phyloP scores from a whole-genome alignment of 2,329 filamentous ascomycete genomes.

The Aspergillus hortae region DNA sequence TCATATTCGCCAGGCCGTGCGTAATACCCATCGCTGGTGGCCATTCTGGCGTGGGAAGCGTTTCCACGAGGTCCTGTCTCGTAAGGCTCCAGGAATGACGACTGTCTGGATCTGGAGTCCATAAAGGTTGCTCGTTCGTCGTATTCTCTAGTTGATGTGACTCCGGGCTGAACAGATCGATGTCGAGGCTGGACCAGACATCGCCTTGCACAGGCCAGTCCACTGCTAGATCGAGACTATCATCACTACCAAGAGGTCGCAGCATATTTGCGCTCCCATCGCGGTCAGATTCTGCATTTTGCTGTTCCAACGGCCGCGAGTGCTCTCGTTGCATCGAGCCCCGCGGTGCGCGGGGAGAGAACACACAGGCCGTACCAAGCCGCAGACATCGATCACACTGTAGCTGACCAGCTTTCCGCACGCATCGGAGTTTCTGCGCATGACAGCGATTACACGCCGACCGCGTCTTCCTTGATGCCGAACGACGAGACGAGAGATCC shows the following conservation, averaged over 20 bases:
- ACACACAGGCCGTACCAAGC: not conserved
- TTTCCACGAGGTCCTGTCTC: not conserved
- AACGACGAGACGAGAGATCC: not conserved
- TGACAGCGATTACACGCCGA: conserved; percentile 1
- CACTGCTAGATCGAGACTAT: not conserved
- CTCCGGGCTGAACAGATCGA: not conserved
- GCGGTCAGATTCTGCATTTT: not conserved
- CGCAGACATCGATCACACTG: not conserved
- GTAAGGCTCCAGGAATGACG: not conserved
- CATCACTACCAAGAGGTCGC: not conserved
- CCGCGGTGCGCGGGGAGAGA: not conserved
- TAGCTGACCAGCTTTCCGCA: not conserved
- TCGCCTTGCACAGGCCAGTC: not conserved
- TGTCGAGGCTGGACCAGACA: not conserved
- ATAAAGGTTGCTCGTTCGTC: not conserved
- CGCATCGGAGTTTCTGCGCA: conserved; percentile 1
- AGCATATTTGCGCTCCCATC: not conserved
- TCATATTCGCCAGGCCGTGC: not conserved
- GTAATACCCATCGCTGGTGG: not conserved
- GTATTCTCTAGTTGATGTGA: not conserved
- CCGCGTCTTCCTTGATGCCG: not conserved
- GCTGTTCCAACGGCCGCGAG: not conserved
- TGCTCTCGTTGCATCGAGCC: not conserved
- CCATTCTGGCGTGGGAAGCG: not conserved
- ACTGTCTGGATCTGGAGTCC: not conserved